Percentiles rank a stretch among this genome's conserved stretches.
These are phyloP conservation scores for Graphilbum fragrans DNA, from an alignment of 2,329 filamentous ascomycete species.

Conservation along the genomic window DNA sequence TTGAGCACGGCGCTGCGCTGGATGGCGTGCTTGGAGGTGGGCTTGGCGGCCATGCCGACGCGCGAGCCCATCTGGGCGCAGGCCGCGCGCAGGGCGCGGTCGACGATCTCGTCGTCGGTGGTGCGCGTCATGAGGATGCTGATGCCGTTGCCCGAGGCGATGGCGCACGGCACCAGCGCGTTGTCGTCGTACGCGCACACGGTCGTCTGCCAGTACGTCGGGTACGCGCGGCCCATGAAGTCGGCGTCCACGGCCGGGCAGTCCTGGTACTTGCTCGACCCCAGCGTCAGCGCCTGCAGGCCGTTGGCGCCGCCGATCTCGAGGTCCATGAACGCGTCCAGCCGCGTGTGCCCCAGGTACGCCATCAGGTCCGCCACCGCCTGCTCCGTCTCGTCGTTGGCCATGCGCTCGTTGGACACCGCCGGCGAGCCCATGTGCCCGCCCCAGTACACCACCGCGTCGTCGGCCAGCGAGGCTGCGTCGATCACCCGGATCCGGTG, in stretches of 20 bases:
- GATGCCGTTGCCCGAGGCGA: conserved; percentile 31
- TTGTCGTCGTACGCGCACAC: conserved; percentile 26
- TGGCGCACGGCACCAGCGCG: conserved; percentile 28
- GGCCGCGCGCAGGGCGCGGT: conserved; percentile 25
- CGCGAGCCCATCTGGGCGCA: conserved; percentile 27
- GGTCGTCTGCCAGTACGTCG: conserved; percentile 18
- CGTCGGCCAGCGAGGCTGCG: conserved; percentile 26
- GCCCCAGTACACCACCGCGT: conserved; percentile 29
- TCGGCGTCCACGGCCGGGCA: conserved; percentile 23
- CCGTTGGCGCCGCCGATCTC: conserved; percentile 45
- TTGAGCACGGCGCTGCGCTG: conserved; percentile 20
- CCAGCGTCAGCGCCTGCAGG: conserved; percentile 24
- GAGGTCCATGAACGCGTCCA: conserved; percentile 28
- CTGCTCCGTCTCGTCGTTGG: conserved; percentile 23
- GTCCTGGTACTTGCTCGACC: conserved; percentile 21
- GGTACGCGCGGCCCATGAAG: conserved; percentile 22
- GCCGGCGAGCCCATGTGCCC: conserved; percentile 29
- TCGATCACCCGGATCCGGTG: conserved; percentile 24
- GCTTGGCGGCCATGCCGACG: conserved; percentile 20
- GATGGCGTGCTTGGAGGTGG: conserved; percentile 17
- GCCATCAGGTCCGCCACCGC: conserved; percentile 23
- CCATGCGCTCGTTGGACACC: conserved; percentile 26
- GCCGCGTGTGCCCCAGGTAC: conserved; percentile 15
- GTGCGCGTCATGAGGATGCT: conserved; percentile 28
- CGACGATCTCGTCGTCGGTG: conserved; percentile 26